Evolutionary conservation across 1,284 basidiomycete genomes (phyloP).

Genomic region (Marasmius sp.): DNA sequence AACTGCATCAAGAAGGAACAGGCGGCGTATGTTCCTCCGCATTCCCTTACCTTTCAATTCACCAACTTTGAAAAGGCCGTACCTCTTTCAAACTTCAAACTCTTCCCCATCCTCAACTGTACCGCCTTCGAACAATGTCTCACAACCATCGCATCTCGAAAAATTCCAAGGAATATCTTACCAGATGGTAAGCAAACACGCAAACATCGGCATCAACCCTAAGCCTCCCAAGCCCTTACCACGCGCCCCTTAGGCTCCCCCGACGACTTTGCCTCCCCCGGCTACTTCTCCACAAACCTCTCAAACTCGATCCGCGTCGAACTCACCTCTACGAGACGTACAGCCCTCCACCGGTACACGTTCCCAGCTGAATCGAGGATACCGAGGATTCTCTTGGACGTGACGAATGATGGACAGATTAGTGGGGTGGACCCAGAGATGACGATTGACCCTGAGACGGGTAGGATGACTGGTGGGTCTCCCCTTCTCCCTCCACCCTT

Average conservation of each 20-base stretch:
- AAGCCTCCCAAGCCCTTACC: neutral
- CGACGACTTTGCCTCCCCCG: slow-evolving; percentile 60
- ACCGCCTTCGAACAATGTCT: slow-evolving; percentile 50
- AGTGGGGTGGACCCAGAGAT: slow-evolving; percentile 49
- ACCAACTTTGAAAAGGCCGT: slow-evolving; percentile 35
- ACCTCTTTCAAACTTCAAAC: slow-evolving; percentile 61
- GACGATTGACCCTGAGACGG: slow-evolving; percentile 44
- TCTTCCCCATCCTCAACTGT: slow-evolving; percentile 54
- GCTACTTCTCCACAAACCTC: slow-evolving; percentile 64
- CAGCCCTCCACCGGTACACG: slow-evolving; percentile 55
- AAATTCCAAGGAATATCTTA: slow-evolving; percentile 42
- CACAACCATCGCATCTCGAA: slow-evolving; percentile 44
- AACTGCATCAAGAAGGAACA: slow-evolving; percentile 61
- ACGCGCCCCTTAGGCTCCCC: slow-evolving; percentile 39
- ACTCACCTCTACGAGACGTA: slow-evolving; percentile 54
- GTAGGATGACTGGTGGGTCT: slow-evolving; percentile 34
- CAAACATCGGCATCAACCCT: neutral
- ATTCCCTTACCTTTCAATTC: neutral
- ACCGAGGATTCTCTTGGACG: slow-evolving; percentile 53
- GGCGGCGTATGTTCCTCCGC: slow-evolving; percentile 43
- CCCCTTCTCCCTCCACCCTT: no score
- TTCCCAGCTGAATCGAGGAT: slow-evolving; percentile 40
- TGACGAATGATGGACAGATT: slow-evolving; percentile 56
- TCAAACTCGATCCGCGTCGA: slow-evolving; percentile 58
- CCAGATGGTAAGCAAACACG: slow-evolving; percentile 36